Evolutionary conservation across 495 filamentous ascomycete genomes (phyloP).

Genomic region (Talaromyces adpressus): DNA sequence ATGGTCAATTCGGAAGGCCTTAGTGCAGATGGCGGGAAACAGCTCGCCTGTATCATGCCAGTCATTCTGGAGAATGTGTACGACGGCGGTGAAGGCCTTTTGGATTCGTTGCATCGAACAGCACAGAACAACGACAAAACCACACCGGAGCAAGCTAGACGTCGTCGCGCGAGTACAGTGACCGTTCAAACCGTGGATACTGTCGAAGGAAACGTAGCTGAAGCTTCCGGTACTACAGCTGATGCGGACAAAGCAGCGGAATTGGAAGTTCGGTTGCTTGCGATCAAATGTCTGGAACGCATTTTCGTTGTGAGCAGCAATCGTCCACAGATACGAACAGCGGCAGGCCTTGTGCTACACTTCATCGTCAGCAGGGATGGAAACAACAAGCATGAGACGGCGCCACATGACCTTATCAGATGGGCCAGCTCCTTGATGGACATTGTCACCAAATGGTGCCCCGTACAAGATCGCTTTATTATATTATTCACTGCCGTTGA

Average conservation of each 20-base stretch:
- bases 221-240: slow-evolving; percentile 65
- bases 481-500: slow-evolving; percentile 79
- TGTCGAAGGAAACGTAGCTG: slow-evolving; percentile 58
- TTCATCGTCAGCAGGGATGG: slow-evolving; percentile 59
- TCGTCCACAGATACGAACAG: slow-evolving; percentile 65
- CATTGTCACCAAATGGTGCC: slow-evolving; percentile 72
- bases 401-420: slow-evolving; percentile 28
- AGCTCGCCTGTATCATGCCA: slow-evolving; percentile 68
- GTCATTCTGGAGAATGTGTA: slow-evolving; percentile 80
- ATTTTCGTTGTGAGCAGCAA: slow-evolving; percentile 69
- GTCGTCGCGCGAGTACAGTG: slow-evolving; percentile 67
- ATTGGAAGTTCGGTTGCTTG: slow-evolving; percentile 75
- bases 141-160: slow-evolving; percentile 49
- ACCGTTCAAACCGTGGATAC: slow-evolving; percentile 68
- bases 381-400: slow-evolving; percentile 16
- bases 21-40: slow-evolving; percentile 62
- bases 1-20: slow-evolving; percentile 72
- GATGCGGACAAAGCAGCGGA: slow-evolving; percentile 83
- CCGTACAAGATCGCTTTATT: slow-evolving; percentile 84
- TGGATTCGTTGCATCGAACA: slow-evolving; percentile 53
- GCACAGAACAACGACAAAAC: slow-evolving; percentile 57
- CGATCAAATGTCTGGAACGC: slow-evolving; percentile 72
- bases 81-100: slow-evolving; percentile 61
- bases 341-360: slow-evolving; percentile 59
- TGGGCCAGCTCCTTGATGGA: slow-evolving; percentile 80